Conservation (phyloP, 768 basidiomycete species). For the Serpula lacrymans region DNA sequence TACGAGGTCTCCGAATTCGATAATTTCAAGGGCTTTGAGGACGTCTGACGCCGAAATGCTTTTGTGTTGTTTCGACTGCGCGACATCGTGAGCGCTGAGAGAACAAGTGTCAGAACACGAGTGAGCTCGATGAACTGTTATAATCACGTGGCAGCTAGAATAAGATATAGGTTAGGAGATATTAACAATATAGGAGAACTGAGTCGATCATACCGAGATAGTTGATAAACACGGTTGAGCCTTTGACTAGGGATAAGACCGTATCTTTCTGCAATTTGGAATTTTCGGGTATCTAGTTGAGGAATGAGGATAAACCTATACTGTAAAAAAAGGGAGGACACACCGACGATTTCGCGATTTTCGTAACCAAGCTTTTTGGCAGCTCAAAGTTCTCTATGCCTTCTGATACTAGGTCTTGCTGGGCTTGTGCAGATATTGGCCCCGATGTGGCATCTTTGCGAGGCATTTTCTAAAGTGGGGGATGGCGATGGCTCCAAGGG, state of each 20-base stretch:
- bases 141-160: conserved; percentile 44
- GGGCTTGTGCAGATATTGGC: conserved; percentile 65
- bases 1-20: conserved; percentile 73
- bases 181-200: conserved; percentile 10
- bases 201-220: conserved; percentile 64
- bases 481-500: too few relatives aligned
- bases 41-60: conserved; percentile 89
- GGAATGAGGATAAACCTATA: background rate
- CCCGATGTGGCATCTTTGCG: conserved; percentile 59
- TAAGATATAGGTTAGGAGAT: conserved; percentile 6
- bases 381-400: conserved; percentile 90
- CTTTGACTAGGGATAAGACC: conserved; percentile 77
- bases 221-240: conserved; percentile 93
- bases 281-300: conserved; percentile 69
- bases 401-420: conserved; percentile 76
- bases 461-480: conserved; percentile 45
- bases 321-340: conserved; percentile 20
- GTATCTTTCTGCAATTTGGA: conserved; percentile 90
- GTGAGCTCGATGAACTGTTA: background rate
- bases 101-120: background rate
- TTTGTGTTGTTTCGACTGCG: conserved; percentile 79
- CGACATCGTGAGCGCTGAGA: conserved; percentile 82
- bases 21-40: conserved; percentile 76
- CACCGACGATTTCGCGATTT: conserved; percentile 83
- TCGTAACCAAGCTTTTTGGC: conserved; percentile 77